Conservation (phyloP, 108 stramenopile species). For the Cylindrotheca fusiformis region DNA sequence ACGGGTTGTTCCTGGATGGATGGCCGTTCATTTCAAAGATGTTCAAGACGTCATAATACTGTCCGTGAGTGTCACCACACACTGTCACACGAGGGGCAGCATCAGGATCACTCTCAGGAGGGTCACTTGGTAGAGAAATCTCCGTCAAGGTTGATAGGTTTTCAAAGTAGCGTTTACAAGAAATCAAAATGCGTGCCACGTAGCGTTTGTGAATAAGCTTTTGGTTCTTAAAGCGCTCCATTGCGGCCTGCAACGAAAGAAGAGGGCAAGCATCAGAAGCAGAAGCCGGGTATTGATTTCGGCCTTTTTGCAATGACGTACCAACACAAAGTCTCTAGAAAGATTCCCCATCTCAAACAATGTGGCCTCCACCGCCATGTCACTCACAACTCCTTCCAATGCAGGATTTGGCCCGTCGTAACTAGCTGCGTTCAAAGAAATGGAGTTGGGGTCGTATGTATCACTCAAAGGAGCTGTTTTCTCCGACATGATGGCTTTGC, state of each 20-base stretch:
- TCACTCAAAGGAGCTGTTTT: constrained; percentile 74
- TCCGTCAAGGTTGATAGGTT: constrained; percentile 61
- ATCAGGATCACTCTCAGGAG: constrained; percentile 45
- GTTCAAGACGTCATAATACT: constrained; percentile 98
- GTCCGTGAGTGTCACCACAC: constrained; percentile 98
- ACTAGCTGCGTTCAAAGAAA: constrained; percentile 46
- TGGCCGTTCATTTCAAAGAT: constrained; percentile 95
- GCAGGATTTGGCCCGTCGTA: constrained; percentile 94
- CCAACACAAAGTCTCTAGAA: constrained; percentile 88
- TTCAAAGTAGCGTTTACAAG: constrained; percentile 67
- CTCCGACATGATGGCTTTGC: constrained; percentile 87
- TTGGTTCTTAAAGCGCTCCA: constrained; percentile 86
- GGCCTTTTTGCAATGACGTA: constrained; percentile 13
- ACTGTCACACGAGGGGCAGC: constrained; percentile 73
- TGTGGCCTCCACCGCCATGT: constrained; percentile 52
- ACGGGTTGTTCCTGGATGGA: constrained; percentile 85
- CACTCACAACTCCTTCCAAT: constrained; percentile 26
- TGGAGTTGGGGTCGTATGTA: constrained; percentile 57
- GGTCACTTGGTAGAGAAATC: constrained; percentile 60
- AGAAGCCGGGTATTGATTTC: background rate
- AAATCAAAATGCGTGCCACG: constrained; percentile 76
- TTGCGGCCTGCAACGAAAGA: constrained; percentile 43
- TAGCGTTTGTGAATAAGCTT: constrained; percentile 94
- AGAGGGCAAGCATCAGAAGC: no score
- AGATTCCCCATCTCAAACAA: constrained; percentile 79